phyloP scores from a whole-genome alignment of 192 early-diverging fungal species.

The Linderina pennispora region DNA sequence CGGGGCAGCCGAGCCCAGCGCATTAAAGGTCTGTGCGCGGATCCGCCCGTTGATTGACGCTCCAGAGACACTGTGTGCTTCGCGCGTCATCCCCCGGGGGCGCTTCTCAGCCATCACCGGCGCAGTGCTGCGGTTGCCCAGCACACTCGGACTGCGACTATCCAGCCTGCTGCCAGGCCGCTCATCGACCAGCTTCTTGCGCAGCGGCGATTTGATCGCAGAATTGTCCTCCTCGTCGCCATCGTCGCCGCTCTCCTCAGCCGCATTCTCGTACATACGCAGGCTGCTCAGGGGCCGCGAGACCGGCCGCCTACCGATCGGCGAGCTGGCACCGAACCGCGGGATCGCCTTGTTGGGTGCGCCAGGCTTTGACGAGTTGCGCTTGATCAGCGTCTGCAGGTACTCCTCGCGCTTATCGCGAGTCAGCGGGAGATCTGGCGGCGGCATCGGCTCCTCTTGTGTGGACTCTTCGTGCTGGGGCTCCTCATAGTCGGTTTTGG shows the following conservation, averaged over 20 bases:
- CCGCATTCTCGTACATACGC: slow-evolving; percentile 2
- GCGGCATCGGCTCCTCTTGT: neutral
- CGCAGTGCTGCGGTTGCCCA: slow-evolving; percentile 10
- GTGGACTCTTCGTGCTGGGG: slow-evolving; percentile 9
- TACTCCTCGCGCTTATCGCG: slow-evolving; percentile 47
- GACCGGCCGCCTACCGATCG: no score
- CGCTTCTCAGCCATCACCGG: slow-evolving; percentile 3
- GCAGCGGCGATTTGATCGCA: no score
- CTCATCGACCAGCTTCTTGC: no score
- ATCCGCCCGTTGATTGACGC: slow-evolving; percentile 38
- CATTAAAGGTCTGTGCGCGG: slow-evolving; percentile 21
- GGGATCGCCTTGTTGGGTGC: slow-evolving; percentile 17
- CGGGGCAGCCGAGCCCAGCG: neutral
- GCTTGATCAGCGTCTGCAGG: slow-evolving; percentile 41
- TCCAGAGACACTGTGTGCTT: slow-evolving; percentile 16
- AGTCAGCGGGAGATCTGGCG: slow-evolving; percentile 33
- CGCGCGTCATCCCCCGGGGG: slow-evolving; percentile 14
- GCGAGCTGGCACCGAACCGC: slow-evolving; percentile 28
- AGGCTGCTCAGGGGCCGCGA: no score
- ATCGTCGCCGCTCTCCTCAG: slow-evolving; percentile 10
- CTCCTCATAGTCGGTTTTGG: slow-evolving; percentile 3
- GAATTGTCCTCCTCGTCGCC: slow-evolving; percentile 12
- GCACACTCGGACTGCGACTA: slow-evolving; percentile 8
- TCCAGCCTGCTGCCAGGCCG: no score
- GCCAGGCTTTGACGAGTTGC: slow-evolving; percentile 28